Evolutionary conservation across 768 basidiomycete genomes (phyloP), one percentile per base, ranked within the genome.

Genomic region (Termitomyces sp.): DNA sequence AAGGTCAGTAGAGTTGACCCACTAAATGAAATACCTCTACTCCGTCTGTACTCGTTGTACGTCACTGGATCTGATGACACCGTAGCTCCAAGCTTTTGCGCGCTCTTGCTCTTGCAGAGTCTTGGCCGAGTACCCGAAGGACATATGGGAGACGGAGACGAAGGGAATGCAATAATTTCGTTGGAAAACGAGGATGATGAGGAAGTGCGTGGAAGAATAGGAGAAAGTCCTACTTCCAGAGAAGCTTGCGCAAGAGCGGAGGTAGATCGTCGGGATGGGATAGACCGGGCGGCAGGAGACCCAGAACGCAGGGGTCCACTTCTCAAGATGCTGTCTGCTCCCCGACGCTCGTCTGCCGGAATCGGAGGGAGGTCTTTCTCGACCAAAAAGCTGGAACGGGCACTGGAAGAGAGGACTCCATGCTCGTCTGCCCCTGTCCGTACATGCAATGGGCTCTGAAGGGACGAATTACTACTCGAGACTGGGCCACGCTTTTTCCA

Each of bases 21-120:
- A 14, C 78, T 82, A 54, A 87, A 71, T 0, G 87, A 88, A 14
- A 84, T 57, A 2, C 85, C 84, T 53, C 87, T 76, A 37, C 67
- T 64, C 21, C 82, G 76, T 34, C 69, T 68, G 59, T 57, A 53
- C 19, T 47, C 45, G 28, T 58, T 52, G 15, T 65, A 60, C 15
- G 51, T 58, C 30, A 48, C 53, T 24, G 59, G 56, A 14, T 69
- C 68, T 19, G 50, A 58, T 15, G 61, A 54, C 28, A 64, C 59
- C 17, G 60, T 63, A 17, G 67, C 58, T 41, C 65, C 68, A 34
- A 76, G 64, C 60, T 70, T 78, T 44, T 76, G 74, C 0, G 78
- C 77, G 57, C 83, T 87, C 70, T 80, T 84, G 24, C 71, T 73
- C 57, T 77, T 79, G 42, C 80, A 78, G 42, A 82, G 54, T 45